phyloP scores from a whole-genome alignment of 1,139 yeast genomes.

The Nakaseomyces sp. region DNA sequence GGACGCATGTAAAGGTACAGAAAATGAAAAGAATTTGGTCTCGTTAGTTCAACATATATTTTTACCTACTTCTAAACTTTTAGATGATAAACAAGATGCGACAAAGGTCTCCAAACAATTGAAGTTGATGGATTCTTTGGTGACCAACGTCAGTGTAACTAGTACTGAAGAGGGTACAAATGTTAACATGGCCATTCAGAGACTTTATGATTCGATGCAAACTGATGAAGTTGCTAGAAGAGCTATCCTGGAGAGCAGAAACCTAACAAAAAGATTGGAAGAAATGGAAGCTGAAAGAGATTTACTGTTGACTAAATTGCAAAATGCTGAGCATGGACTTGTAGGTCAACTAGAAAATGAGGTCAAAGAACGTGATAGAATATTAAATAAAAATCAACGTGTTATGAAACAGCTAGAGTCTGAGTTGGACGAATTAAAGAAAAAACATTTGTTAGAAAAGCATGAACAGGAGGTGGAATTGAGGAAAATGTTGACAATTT shows the following conservation, averaged over 20 bases:
- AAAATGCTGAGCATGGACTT: conserved; percentile 78
- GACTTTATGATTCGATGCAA: conserved; percentile 65
- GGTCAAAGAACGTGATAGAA: conserved; percentile 62
- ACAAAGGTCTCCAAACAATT: conserved; percentile 54
- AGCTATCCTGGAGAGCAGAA: conserved; percentile 67
- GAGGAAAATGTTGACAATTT: conserved; percentile 70
- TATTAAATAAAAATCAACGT: conserved; percentile 58
- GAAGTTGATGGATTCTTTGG: conserved; percentile 71
- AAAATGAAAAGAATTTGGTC: conserved; percentile 60
- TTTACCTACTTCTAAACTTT: conserved; percentile 34
- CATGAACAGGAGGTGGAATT: conserved; percentile 84
- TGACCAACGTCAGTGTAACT: conserved; percentile 71
- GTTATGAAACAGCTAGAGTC: conserved; percentile 53
- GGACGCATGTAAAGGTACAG: conserved; percentile 62
- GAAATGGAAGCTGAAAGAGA: conserved; percentile 83
- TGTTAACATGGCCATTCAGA: conserved; percentile 74
- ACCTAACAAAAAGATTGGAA: conserved; percentile 58
- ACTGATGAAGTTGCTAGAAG: conserved; percentile 86
- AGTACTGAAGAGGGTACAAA: conserved; percentile 64
- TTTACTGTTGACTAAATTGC: conserved; percentile 60
- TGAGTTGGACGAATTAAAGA: conserved; percentile 65
- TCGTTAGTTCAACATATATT: conserved; percentile 81
- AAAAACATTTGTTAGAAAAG: conserved; percentile 62
- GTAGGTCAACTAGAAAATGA: conserved; percentile 65
- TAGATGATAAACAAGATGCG: conserved; percentile 49